Evolutionary conservation across 2,329 filamentous ascomycete genomes (phyloP).

Genomic region (Daldinia sp.): DNA sequence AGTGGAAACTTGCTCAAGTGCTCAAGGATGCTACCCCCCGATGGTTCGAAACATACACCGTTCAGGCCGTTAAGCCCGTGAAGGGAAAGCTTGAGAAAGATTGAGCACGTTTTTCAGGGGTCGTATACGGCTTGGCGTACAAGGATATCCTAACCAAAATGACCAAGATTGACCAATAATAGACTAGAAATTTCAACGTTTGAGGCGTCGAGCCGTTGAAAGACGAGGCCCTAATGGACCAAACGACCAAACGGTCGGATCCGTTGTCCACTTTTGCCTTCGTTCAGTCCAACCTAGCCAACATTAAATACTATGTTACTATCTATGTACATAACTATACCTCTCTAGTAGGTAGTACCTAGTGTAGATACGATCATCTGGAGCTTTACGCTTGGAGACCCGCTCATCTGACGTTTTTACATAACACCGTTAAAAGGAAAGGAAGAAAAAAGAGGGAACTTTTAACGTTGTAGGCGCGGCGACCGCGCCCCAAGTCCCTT

Average conservation of each 20-base stretch:
- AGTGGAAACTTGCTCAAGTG: constrained; percentile 37
- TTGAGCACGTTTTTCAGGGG: constrained; percentile 51
- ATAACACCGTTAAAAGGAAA: constrained; percentile 4
- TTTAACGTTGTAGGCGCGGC: constrained; percentile 9
- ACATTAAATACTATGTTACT: no score
- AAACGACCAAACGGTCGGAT: constrained; percentile 27
- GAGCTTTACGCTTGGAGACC: background rate
- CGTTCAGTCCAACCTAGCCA: background rate
- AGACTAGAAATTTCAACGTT: constrained; percentile 10
- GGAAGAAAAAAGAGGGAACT: background rate
- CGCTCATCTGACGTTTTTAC: constrained; percentile 1
- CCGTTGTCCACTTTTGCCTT: constrained; percentile 38
- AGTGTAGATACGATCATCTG: constrained; percentile 6
- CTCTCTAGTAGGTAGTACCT: no score
- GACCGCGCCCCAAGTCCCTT: constrained; percentile 11
- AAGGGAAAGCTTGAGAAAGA: constrained; percentile 47
- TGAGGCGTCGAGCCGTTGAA: constrained; percentile 31
- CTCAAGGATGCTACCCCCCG: constrained; percentile 37
- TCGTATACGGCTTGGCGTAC: constrained; percentile 37
- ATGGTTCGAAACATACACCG: constrained; percentile 29
- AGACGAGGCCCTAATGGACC: constrained; percentile 35
- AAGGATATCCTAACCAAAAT: constrained; percentile 23
- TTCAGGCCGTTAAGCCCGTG: constrained; percentile 28
- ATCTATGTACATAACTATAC: background rate
- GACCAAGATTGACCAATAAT: constrained; percentile 24